phyloP scores from a whole-genome alignment of 176 grass and related monocot species.

The Carex myosuroides region DNA sequence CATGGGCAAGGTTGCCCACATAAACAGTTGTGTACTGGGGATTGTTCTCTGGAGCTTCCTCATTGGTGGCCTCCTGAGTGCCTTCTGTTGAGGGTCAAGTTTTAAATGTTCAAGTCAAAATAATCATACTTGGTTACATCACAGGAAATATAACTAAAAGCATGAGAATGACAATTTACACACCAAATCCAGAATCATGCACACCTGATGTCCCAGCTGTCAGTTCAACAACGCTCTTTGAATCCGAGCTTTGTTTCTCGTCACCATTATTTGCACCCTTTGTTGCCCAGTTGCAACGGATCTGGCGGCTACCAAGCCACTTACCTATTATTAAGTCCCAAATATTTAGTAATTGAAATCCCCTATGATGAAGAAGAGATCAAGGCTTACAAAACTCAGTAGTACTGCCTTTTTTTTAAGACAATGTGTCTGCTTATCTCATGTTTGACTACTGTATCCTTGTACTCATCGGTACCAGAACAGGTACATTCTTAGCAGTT shows the following conservation, averaged over 20 bases:
- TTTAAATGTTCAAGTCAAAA: neutral
- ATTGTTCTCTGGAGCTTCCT: constrained; percentile 86
- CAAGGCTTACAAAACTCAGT: neutral
- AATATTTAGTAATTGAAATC: neutral
- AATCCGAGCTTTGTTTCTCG: constrained; percentile 70
- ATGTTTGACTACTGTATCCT: neutral
- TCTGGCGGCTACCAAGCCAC: constrained; percentile 90
- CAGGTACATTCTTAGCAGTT: neutral
- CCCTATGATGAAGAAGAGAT: neutral
- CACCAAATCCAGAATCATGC: constrained; percentile 6
- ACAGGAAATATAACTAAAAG: neutral
- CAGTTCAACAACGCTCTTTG: constrained; percentile 62
- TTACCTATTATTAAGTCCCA: constrained; percentile 42
- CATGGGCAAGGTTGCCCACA: constrained; percentile 91
- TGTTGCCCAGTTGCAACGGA: constrained; percentile 95
- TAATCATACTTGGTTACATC: neutral
- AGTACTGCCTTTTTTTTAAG: neutral
- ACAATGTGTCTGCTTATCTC: neutral
- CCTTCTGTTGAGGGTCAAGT: constrained; percentile 37
- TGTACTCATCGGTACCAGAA: neutral
- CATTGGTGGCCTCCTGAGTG: constrained; percentile 52
- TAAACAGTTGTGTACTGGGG: constrained; percentile 89
- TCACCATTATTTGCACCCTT: constrained; percentile 82
- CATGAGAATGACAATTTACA: neutral
- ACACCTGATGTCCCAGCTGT: constrained; percentile 64